These are phyloP conservation scores for Fusarium oxysporum DNA, from an alignment of 2,329 filamentous ascomycete genomes.

Conservation along the genomic window DNA sequence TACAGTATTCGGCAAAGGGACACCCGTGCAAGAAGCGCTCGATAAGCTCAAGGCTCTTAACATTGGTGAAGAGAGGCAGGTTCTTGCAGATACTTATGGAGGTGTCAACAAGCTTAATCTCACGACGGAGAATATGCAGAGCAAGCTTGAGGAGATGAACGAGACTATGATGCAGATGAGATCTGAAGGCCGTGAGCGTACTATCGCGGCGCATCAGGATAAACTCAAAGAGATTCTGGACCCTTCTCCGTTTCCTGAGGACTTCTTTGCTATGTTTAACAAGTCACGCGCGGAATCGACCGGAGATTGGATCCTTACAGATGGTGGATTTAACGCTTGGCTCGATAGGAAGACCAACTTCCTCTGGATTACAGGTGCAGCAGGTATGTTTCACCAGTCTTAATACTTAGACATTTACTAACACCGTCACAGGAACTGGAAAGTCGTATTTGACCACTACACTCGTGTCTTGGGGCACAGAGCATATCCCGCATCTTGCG, in stretches of 20 bases:
- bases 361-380: conserved; percentile 58
- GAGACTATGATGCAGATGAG: conserved; percentile 51
- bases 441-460: conserved; percentile 59
- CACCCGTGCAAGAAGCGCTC: conserved; percentile 54
- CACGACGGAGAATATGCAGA: conserved; percentile 52
- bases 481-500: conserved; percentile 51
- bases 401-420: neutral
- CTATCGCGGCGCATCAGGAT: conserved; percentile 50
- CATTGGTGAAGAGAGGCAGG: conserved; percentile 55
- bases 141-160: conserved; percentile 51
- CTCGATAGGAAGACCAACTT: conserved; percentile 52
- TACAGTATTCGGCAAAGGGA: conserved; percentile 54
- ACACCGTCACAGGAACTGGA: conserved; percentile 50
- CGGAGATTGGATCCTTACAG: conserved; percentile 59
- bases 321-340: conserved; percentile 55
- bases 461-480: conserved; percentile 55
- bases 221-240: conserved; percentile 54
- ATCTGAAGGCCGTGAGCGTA: conserved; percentile 51
- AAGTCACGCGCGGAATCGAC: conserved; percentile 56
- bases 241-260: conserved; percentile 57
- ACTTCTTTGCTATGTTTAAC: conserved; percentile 56
- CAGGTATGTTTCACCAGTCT: conserved; percentile 46
- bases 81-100: conserved; percentile 58
- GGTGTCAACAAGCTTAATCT: conserved; percentile 51
- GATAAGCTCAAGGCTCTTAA: conserved; percentile 56